Conservation (phyloP, 2,329 filamentous ascomycete species). For the Penicillium olsonii region DNA sequence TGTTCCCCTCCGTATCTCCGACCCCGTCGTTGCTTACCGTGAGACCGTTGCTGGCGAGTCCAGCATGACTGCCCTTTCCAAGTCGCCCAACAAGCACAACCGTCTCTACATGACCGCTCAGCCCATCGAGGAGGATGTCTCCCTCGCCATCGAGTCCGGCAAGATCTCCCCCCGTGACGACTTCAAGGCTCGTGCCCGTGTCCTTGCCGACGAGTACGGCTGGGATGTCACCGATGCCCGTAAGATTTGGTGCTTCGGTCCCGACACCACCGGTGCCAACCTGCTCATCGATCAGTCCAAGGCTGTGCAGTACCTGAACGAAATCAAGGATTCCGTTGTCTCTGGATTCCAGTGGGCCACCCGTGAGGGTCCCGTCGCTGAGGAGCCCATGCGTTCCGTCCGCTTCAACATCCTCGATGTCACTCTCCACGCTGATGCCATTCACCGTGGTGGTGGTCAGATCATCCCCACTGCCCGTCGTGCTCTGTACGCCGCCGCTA, state of each 20-base stretch:
- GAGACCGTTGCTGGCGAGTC: slow-evolving; percentile 86
- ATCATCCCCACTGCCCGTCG: slow-evolving; percentile 97
- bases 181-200: slow-evolving; percentile 96
- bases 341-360: slow-evolving; percentile 99
- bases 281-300: slow-evolving; percentile 99
- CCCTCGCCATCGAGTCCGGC: slow-evolving; percentile 84
- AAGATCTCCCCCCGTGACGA: slow-evolving; percentile 95
- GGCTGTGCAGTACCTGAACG: slow-evolving; percentile 99
- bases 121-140: slow-evolving; percentile 89
- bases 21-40: slow-evolving; percentile 98
- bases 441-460: slow-evolving; percentile 99
- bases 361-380: slow-evolving; percentile 93
- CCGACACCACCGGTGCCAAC: slow-evolving; percentile 97
- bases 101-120: slow-evolving; percentile 95
- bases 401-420: slow-evolving; percentile 99
- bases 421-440: slow-evolving; percentile 98
- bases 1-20: slow-evolving; percentile 95
- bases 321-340: slow-evolving; percentile 99
- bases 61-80: slow-evolving; percentile 95
- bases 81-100: slow-evolving; percentile 99
- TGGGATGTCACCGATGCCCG: slow-evolving; percentile 99
- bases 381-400: slow-evolving; percentile 96
- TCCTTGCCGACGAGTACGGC: slow-evolving; percentile 93
- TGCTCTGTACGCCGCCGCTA: slow-evolving; percentile 90
- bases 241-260: slow-evolving; percentile 99